Evolutionary conservation across 2,329 filamentous ascomycete species (phyloP), one percentile per base, ranked within the genome.

Genomic region (Xylaria sp.): DNA sequence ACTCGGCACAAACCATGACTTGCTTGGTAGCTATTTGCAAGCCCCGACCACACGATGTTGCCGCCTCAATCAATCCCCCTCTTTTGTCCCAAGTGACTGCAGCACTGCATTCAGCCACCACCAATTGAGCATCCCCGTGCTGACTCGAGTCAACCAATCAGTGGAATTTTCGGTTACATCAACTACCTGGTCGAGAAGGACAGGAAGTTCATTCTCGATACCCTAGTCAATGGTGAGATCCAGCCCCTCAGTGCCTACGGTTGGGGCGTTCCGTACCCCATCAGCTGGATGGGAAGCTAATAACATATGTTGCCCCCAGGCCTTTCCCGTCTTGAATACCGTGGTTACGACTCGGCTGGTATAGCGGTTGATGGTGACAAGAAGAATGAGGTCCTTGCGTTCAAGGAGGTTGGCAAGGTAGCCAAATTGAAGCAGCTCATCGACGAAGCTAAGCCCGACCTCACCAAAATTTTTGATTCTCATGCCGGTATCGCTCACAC

Each of bases 101-200:
- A 40, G n/a, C 37, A 58, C 33, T 37, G 4, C 33, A 35, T 45
- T 52, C 33, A 35, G 14, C 17, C 6, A 35, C 52, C 19, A n/a
- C 28, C 50, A 62, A 65, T 67, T 64, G 47, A 42, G 23, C 35
- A 61, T 47, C 25, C 28, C 47, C 66, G 65, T 74, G 67, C 76
- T 74, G 62, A 67, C 64, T 67, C 57, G 40, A 47, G 66, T 64
- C 47, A 42, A 60, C 65, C 53, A 66, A 61, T 64, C 63, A 94
- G 92, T 89, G 92, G 92, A 80, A 96, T 95, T 81, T 96, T 98
- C 83, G 94, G 94, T 75, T 98, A 98, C 86, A 92, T 98, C 84
- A 98, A 98, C 85, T 98, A 98, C 83, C 84, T 98, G 78, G 93
- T 98, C 78, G 95, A 98, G 87, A 97, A 96, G 87, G 94, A 98